Conservation (phyloP, 768 basidiomycete genomes). For the Mycena alexandri region DNA sequence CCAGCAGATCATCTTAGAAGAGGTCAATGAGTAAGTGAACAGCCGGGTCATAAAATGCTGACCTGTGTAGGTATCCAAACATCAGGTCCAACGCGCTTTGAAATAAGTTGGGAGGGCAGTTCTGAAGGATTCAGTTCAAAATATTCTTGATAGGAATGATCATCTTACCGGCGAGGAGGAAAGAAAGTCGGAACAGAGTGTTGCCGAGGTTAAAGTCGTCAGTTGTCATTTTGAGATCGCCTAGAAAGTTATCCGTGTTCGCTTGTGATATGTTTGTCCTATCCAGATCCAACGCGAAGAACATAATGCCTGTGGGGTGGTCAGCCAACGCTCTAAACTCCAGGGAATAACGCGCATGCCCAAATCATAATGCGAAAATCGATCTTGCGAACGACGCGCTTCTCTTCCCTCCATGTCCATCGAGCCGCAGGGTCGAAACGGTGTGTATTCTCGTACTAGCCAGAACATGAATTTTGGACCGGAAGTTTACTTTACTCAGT, state of each 20-base stretch:
- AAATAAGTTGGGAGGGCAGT: slow-evolving; percentile 75
- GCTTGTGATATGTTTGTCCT: slow-evolving; percentile 74
- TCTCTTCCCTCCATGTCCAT: slow-evolving; percentile 81
- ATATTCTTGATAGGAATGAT: background rate
- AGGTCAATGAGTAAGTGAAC: background rate
- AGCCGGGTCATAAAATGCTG: background rate
- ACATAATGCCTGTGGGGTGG: slow-evolving; percentile 58
- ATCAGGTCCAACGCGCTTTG: slow-evolving; percentile 77
- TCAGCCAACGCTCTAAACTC: background rate
- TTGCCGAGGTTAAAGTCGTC: slow-evolving; percentile 77
- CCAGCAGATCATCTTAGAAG: slow-evolving; percentile 64
- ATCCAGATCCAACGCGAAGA: slow-evolving; percentile 71
- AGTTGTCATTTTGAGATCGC: slow-evolving; percentile 70
- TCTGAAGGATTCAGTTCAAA: slow-evolving; percentile 47
- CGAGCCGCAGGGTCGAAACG: slow-evolving; percentile 75
- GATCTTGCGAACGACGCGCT: slow-evolving; percentile 68
- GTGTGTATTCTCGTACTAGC: slow-evolving; percentile 67
- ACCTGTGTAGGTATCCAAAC: slow-evolving; percentile 75
- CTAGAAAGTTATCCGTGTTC: slow-evolving; percentile 77
- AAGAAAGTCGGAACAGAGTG: slow-evolving; percentile 65
- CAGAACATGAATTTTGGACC: background rate
- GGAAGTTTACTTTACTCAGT: background rate
- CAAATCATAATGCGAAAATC: slow-evolving; percentile 72
- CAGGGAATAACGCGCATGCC: slow-evolving; percentile 53
- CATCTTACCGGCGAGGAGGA: slow-evolving; percentile 56